Evolutionary conservation across 2,329 filamentous ascomycete genomes (phyloP).

Genomic region (Colletotrichum chrysophilum): DNA sequence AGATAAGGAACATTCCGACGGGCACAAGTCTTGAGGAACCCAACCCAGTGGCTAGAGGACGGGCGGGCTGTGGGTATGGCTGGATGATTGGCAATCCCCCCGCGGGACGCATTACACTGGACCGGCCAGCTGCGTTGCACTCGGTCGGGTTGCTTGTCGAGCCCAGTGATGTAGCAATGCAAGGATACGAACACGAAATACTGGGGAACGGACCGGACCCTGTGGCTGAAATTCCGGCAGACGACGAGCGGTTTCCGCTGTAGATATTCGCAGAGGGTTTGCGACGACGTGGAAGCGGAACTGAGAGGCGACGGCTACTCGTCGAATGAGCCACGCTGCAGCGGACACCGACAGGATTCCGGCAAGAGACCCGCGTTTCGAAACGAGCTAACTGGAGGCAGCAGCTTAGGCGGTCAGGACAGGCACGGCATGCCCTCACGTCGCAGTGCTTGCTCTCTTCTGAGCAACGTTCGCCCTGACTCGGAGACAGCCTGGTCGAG

Average conservation of each 20-base stretch:
- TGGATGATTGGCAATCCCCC: background rate
- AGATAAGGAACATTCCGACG: background rate
- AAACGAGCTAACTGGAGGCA: conserved; percentile 7
- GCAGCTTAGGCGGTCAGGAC: background rate
- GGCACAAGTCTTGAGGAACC: background rate
- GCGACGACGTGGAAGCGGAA: background rate
- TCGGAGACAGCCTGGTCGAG: background rate
- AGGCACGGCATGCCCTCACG: background rate
- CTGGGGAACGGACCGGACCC: background rate
- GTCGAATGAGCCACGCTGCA: background rate
- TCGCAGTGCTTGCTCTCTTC: background rate
- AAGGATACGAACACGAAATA: conserved; percentile 19
- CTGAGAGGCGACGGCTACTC: background rate
- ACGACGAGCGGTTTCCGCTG: background rate
- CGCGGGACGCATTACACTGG: background rate
- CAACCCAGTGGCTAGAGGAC: background rate
- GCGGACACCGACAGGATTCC: conserved; percentile 12
- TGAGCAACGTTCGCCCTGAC: background rate
- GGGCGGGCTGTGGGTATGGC: background rate
- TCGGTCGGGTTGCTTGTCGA: background rate
- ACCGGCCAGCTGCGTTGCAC: background rate
- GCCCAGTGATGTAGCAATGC: background rate
- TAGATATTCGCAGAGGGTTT: background rate
- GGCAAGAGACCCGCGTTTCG: background rate
- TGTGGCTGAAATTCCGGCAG: background rate